Conservation (phyloP, 2,329 filamentous ascomycete species). For the Aspergillus sp. region DNA sequence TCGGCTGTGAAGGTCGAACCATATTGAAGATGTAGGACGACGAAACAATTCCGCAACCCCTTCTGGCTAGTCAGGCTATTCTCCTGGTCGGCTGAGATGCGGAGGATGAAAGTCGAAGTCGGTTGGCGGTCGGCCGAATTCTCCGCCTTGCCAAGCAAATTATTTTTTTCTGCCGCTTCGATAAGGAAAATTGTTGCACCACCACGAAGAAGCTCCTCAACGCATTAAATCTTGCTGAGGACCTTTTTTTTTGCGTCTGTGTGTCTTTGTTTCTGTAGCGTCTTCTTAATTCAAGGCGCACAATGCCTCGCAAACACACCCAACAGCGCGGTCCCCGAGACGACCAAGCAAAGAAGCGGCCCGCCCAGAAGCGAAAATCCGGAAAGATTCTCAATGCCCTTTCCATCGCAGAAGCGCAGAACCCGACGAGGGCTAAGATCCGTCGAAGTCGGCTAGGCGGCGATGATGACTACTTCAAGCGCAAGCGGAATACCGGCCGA, state of each 20-base stretch:
- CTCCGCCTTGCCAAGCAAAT: slow-evolving; percentile 35
- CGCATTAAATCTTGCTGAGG: slow-evolving; percentile 8
- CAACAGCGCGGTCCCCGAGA: slow-evolving; percentile 41
- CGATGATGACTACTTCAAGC: slow-evolving; percentile 50
- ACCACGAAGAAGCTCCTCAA: slow-evolving; percentile 15
- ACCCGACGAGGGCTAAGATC: slow-evolving; percentile 54
- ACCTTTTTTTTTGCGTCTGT: neutral
- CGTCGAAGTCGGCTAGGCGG: slow-evolving; percentile 60
- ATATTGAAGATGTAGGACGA: slow-evolving; percentile 26
- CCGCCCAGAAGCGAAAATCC: slow-evolving; percentile 48
- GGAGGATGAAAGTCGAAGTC: slow-evolving; percentile 20
- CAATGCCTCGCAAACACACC: slow-evolving; percentile 44
- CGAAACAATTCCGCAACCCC: neutral
- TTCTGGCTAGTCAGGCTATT: slow-evolving; percentile 2
- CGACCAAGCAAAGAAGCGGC: slow-evolving; percentile 45
- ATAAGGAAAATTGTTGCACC: slow-evolving; percentile 26
- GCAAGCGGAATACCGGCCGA: slow-evolving; percentile 36
- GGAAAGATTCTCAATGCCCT: slow-evolving; percentile 60
- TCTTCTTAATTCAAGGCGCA: slow-evolving; percentile 8
- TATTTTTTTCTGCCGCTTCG: slow-evolving; percentile 27
- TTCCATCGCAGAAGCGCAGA: slow-evolving; percentile 61
- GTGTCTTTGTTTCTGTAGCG: neutral
- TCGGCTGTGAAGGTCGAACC: slow-evolving; percentile 48
- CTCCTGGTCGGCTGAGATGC: slow-evolving; percentile 21
- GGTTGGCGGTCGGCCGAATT: slow-evolving; percentile 22